A percentile compares a stretch with the other conserved stretches of the same genome.
phyloP scores from a whole-genome alignment of 169 alveolate species.

The Fabrea salina region DNA sequence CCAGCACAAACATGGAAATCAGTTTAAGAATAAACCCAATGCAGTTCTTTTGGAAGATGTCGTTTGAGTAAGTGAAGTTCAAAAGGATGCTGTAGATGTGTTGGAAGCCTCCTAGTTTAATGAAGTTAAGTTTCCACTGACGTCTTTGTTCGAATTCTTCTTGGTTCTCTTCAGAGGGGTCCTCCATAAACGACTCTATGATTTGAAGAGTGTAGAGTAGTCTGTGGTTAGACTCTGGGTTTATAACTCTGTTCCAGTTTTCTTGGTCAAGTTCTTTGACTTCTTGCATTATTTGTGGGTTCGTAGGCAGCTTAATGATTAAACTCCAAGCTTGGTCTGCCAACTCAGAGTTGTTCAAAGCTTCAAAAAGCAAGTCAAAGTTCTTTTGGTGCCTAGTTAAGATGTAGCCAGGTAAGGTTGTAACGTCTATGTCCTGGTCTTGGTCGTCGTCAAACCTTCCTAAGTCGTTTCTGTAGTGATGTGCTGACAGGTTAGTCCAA shows the following conservation, averaged over 20 bases:
- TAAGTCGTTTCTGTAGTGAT: constrained; percentile 72
- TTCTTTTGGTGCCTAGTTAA: constrained; percentile 45
- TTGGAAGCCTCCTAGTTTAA: constrained; percentile 66
- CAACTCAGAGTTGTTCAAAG: constrained; percentile 47
- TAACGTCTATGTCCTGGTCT: constrained; percentile 28
- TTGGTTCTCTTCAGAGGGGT: constrained; percentile 3
- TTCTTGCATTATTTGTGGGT: constrained; percentile 50
- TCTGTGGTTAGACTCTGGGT: constrained; percentile 45
- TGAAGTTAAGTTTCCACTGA: constrained; percentile 38
- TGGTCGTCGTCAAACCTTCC: constrained; percentile 49
- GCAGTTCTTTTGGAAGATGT: constrained; percentile 54
- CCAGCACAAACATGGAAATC: constrained; percentile 52
- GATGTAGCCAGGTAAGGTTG: constrained; percentile 60
- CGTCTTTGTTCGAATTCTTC: constrained; percentile 1
- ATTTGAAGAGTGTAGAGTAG: constrained; percentile 63
- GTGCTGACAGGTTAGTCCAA: constrained; percentile 67
- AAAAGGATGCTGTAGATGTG: constrained; percentile 13
- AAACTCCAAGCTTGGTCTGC: constrained; percentile 66
- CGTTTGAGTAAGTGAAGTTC: neutral
- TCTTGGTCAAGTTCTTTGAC: constrained; percentile 43
- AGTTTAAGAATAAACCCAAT: constrained; percentile 55
- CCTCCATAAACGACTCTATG: constrained; percentile 64
- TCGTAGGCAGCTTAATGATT: constrained; percentile 54
- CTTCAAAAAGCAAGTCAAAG: constrained; percentile 51
- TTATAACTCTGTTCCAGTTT: constrained; percentile 57